Evolutionary conservation across 169 alveolate species (phyloP), one percentile per base, ranked within the genome.

Genomic region (Plasmodium relictum): DNA sequence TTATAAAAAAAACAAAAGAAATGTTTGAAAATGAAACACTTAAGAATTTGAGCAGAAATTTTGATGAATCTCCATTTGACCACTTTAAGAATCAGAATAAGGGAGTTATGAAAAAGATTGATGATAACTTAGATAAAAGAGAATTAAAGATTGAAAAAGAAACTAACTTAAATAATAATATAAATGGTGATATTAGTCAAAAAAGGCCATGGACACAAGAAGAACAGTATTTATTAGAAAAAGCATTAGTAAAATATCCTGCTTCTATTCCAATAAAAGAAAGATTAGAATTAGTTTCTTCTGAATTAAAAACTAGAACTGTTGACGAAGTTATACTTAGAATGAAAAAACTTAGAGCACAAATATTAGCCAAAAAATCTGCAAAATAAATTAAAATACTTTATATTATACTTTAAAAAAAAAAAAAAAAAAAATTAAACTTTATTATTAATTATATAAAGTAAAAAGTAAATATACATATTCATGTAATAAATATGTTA

Each of bases 1-100:
- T 97, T 59, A 95, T 97, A 39, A 95, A 94, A 83, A 96, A 94
- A 93, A 95, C 98, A 8, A 94, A 95, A 68, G 97, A 96, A 73
- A 73, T 97, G 69, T 92, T 92, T 22, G 93, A 92, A 61, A 85
- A 92, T 63, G 95, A 92, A 45, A 92, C 91, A 26, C 52, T 92
- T 48, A 92, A 90, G 41, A 92, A 92, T 45, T 65, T 88, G 65
- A 76, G 93, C n/a, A 88, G 44, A 73, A 92, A 92, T 54, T 76
- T 92, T 59, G 93, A 92, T 26, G 92, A 92, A 52, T 68, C 95
- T 6, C 83, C 93, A 39, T 88, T 92, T 92, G 93, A 92, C 20
- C 58, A 65, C 62, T 92, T 92, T 78, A 69, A 86, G 56, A 73
- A 88, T 59, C 74, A 69, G 14, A 92, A 92, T 76, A 92, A 92